Evolutionary conservation across 306 rosid genomes (phyloP).

Genomic region (Erythrophleum fordii): DNA sequence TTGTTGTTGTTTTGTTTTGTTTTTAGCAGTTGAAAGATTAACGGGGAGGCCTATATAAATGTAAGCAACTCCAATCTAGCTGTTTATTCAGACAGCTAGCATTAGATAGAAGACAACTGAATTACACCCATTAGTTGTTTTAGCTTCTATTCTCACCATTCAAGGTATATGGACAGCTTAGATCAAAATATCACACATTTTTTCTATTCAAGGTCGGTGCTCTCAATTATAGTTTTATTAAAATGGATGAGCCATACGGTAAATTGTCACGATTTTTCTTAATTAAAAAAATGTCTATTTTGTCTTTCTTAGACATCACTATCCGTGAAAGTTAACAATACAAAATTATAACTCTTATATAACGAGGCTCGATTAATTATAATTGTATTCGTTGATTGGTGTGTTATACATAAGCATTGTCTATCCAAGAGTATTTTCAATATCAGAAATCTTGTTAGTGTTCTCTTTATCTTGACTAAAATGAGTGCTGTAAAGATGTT

Average conservation of each 20-base stretch:
- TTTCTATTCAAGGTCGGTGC: background rate
- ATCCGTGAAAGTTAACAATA: too few species aligned
- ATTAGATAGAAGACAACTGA: background rate
- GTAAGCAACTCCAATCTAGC: background rate
- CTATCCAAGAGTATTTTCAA: too few species aligned
- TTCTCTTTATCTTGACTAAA: too few species aligned
- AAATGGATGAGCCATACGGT: background rate
- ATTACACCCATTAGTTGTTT: background rate
- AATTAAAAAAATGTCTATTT: too few species aligned
- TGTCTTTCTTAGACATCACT: too few species aligned
- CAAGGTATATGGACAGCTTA: background rate
- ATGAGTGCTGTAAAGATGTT: too few species aligned
- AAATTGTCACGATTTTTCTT: background rate
- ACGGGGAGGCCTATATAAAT: too few species aligned
- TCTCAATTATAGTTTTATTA: background rate
- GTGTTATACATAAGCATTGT: background rate
- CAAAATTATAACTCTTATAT: too few species aligned
- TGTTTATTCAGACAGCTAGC: conserved; percentile 11
- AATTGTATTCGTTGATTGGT: background rate
- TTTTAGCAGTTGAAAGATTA: too few species aligned
- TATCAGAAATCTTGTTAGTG: too few species aligned
- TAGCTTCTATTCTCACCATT: background rate
- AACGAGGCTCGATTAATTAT: too few species aligned
- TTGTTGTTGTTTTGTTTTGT: too few species aligned
- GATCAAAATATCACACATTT: background rate